These are phyloP conservation scores for Coniochaeta prunicola DNA, from an alignment of 2,329 filamentous ascomycete genomes.

Conservation along the genomic window DNA sequence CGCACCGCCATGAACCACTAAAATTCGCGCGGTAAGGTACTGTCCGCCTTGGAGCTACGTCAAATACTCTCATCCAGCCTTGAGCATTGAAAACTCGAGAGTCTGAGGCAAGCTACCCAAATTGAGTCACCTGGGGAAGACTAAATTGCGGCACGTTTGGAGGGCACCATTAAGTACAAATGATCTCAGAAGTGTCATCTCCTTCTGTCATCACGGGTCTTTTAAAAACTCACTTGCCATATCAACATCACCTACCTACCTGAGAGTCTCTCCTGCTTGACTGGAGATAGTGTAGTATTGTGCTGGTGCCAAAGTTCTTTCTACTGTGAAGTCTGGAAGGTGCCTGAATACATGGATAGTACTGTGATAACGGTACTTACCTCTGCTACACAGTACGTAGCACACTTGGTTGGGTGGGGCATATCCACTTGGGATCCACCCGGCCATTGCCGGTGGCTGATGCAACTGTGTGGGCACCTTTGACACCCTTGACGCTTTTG, in stretches of 20 bases:
- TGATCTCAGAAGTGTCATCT: no score
- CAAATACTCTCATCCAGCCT: background rate
- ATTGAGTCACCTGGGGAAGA: background rate
- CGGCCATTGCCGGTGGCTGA: constrained; percentile 2
- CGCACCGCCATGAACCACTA: background rate
- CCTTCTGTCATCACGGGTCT: no score
- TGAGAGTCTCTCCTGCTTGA: no score
- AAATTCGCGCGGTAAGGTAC: background rate
- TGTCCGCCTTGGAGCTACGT: background rate
- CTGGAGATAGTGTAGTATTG: no score
- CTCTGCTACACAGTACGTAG: no score
- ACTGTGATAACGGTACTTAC: no score
- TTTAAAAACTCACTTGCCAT: no score
- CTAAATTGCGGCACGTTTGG: background rate
- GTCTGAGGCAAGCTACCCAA: background rate
- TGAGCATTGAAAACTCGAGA: background rate
- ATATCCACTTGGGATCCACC: background rate
- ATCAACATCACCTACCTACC: no score
- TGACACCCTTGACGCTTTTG: background rate
- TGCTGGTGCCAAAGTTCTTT: no score
- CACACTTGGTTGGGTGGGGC: background rate
- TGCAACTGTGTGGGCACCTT: background rate
- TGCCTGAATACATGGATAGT: no score
- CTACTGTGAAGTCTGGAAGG: no score
- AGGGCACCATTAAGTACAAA: no score